Base-by-base conservation (phyloP, 352 stramenopile genomes). In the Phytophthora cactorum region DNA sequence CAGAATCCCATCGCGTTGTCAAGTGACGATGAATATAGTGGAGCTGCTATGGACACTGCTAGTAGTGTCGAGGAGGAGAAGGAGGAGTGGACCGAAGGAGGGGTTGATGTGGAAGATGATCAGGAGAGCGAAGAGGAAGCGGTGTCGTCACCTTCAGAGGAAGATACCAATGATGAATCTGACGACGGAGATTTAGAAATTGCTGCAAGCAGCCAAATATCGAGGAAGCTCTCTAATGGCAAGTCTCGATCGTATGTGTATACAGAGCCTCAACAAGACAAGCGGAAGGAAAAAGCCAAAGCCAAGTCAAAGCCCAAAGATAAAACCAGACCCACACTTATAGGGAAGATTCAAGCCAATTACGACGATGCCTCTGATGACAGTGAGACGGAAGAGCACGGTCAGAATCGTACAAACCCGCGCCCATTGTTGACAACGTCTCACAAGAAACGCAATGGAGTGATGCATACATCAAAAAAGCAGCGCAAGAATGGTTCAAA, bases 371-470 rank as follows among this genome's bases (percentile, higher is more conserved):
- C 49, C 38, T 52, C 59, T 58, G 61, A 46, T 10, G 38, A 47
- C 34, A 46, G 31, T 27, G 38, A 63, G 1, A 28, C 29, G 9
- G 49, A 46, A 12, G 34, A 55, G 2, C 14, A 14, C 1, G 28
- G 5, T 31, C 31, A 32, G 22, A 52, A 43, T 8, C 29, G 60
- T 32, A 69, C 57, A 14, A 52, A n/a, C 1, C 32, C 72, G 27
- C 59, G 72, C 2, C 72, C 72, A 10, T 51, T 75, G 32, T 51
- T 80, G 31, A 69, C 60, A 34, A 80, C 72, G 7, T 36, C 59
- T 12, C 53, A 72, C 36, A 67, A 50, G 41, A 68, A 69, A 31
- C 36, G 25, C 47, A 59, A n/a, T 32, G 34, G 28, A 34, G 10
- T 47, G 22, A 69, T 59, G 55, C 63, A 57, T 5, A 62, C 46